phyloP scores from a whole-genome alignment of 192 early-diverging fungal genomes.

The Coemansia sp. region DNA sequence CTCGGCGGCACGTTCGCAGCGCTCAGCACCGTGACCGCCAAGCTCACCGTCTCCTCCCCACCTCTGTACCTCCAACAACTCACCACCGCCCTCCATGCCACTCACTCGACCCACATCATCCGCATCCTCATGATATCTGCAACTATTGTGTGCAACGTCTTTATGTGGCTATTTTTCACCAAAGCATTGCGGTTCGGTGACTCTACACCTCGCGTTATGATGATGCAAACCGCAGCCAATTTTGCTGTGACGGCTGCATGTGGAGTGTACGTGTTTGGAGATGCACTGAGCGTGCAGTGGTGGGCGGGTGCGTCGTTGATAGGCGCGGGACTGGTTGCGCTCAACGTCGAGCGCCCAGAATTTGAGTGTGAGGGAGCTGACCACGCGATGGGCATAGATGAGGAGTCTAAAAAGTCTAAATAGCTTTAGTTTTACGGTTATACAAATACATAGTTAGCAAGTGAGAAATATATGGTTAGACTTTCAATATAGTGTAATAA shows the following conservation, averaged over 20 bases:
- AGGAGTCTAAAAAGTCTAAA: constrained; percentile 6
- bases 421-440: background rate
- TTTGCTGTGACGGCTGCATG: constrained; percentile 71
- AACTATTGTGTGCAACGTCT: constrained; percentile 69
- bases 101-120: constrained; percentile 10
- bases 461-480: no score
- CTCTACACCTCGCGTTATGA: constrained; percentile 74
- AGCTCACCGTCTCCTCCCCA: constrained; percentile 58
- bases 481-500: no score
- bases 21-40: constrained; percentile 78
- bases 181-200: constrained; percentile 73
- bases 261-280: constrained; percentile 73
- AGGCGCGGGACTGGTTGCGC: constrained; percentile 31
- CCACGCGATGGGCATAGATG: background rate
- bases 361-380: constrained; percentile 16
- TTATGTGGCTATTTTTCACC: constrained; percentile 90
- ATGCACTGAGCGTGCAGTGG: constrained; percentile 74
- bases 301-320: constrained; percentile 83
- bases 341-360: constrained; percentile 23
- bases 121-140: constrained; percentile 58
- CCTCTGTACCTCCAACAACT: background rate
- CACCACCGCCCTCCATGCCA: constrained; percentile 23
- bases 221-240: constrained; percentile 77
- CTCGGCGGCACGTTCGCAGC: constrained; percentile 73
- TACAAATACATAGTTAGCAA: no score